These are phyloP conservation scores for Neonectria ditissima DNA, from an alignment of 2,329 filamentous ascomycete species.

Conservation along the genomic window DNA sequence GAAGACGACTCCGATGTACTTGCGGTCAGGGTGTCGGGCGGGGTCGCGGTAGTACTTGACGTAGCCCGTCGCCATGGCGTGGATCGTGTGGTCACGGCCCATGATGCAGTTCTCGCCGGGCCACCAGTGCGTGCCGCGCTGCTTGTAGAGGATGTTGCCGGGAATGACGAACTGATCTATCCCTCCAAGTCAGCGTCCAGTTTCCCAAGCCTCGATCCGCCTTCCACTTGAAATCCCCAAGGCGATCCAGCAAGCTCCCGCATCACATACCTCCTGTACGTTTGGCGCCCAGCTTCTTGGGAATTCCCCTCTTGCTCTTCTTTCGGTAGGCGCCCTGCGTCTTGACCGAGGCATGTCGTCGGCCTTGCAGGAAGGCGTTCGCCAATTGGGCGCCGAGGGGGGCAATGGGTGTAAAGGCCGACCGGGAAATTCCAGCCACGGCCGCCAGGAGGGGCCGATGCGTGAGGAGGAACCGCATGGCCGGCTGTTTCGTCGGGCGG, in stretches of 20 bases:
- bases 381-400: conserved; percentile 48
- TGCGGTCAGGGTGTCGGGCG: conserved; percentile 81
- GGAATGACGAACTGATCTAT: conserved; percentile 91
- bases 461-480: conserved; percentile 61
- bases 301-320: conserved; percentile 68
- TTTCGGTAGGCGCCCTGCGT: conserved; percentile 77
- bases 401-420: conserved; percentile 36
- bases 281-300: conserved; percentile 94
- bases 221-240: neutral
- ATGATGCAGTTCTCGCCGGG: conserved; percentile 96
- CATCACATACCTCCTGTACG: conserved; percentile 80
- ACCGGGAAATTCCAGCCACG: conserved; percentile 48
- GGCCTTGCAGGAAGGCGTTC: conserved; percentile 60
- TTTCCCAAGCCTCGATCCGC: conserved; percentile 2
- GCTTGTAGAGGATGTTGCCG: conserved; percentile 98
- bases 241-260: neutral
- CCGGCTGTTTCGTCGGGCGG: conserved; percentile 48
- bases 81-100: conserved; percentile 97
- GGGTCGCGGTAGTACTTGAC: conserved; percentile 98
- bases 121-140: conserved; percentile 94
- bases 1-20: conserved; percentile 95
- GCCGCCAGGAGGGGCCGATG: conserved; percentile 60
- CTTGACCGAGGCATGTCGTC: conserved; percentile 70
- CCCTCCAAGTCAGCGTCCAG: conserved; percentile 29
- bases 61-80: conserved; percentile 85